Conservation (phyloP, 1,284 basidiomycete species). For the Leccinum griseonigrum region DNA sequence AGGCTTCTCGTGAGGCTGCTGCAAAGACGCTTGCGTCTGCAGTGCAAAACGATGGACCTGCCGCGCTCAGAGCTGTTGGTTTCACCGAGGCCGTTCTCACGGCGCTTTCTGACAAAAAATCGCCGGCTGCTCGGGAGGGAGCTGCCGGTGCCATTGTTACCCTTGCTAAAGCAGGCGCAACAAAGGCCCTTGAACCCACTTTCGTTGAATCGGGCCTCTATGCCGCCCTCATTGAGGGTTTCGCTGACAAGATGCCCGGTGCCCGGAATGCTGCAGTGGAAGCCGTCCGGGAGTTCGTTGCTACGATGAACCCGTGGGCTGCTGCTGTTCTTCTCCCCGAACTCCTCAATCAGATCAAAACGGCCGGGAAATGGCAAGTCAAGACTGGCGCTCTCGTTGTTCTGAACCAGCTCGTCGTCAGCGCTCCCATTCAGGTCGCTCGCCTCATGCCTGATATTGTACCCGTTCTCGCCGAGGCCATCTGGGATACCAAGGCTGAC, state of each 20-base stretch:
- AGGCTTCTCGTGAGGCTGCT: slow-evolving; percentile 69
- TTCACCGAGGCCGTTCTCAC: slow-evolving; percentile 83
- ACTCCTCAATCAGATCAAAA: slow-evolving; percentile 93
- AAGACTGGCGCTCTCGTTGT: slow-evolving; percentile 88
- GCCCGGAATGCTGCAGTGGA: slow-evolving; percentile 84
- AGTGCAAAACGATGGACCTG: slow-evolving; percentile 84
- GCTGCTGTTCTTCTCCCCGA: slow-evolving; percentile 83
- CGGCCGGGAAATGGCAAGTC: slow-evolving; percentile 99
- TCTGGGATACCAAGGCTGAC: slow-evolving; percentile 99
- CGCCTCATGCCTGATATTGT: slow-evolving; percentile 96
- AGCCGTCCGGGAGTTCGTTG: slow-evolving; percentile 79
- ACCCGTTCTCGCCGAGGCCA: slow-evolving; percentile 92
- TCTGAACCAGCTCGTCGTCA: slow-evolving; percentile 88
- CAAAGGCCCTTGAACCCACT: slow-evolving; percentile 86
- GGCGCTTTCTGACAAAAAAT: slow-evolving; percentile 91
- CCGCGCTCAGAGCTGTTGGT: slow-evolving; percentile 73
- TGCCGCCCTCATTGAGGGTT: slow-evolving; percentile 83
- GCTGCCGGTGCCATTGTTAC: slow-evolving; percentile 72
- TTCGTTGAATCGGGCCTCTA: slow-evolving; percentile 87
- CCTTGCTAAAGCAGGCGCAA: slow-evolving; percentile 76
- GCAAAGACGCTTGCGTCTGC: slow-evolving; percentile 69
- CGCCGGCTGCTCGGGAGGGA: slow-evolving; percentile 78
- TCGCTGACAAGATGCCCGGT: slow-evolving; percentile 90
- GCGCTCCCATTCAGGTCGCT: slow-evolving; percentile 84
- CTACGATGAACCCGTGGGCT: slow-evolving; percentile 91